These are phyloP conservation scores for Exophiala viscosa DNA, from an alignment of 2,329 filamentous ascomycete genomes.

Conservation along the genomic window DNA sequence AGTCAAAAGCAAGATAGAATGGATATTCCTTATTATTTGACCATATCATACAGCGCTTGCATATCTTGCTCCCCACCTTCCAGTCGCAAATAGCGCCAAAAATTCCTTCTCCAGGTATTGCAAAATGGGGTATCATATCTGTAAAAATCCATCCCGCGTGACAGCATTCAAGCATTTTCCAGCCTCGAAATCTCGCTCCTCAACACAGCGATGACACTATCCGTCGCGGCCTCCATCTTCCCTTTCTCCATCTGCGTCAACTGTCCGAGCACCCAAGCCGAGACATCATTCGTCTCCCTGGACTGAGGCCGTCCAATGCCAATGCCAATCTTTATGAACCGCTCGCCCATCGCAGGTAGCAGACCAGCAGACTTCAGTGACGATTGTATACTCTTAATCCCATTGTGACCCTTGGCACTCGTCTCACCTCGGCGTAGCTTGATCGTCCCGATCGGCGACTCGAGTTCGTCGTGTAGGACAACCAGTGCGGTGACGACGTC, in stretches of 20 bases:
- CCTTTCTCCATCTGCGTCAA: slow-evolving; percentile 55
- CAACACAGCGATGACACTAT: slow-evolving; percentile 52
- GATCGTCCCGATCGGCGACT: slow-evolving; percentile 65
- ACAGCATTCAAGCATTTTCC: slow-evolving; percentile 8
- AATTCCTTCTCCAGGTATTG: too few species aligned
- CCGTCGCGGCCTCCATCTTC: slow-evolving; percentile 47
- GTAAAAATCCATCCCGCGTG: not conserved
- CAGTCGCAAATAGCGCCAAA: too few species aligned
- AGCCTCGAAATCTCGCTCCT: slow-evolving; percentile 42
- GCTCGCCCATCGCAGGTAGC: slow-evolving; percentile 51
- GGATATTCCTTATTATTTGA: too few species aligned
- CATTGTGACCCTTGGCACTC: slow-evolving; percentile 70
- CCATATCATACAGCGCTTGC: too few species aligned
- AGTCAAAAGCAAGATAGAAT: too few species aligned
- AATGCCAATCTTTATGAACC: slow-evolving; percentile 64
- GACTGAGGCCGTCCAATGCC: slow-evolving; percentile 79
- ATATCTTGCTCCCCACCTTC: too few species aligned
- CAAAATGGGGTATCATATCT: not conserved
- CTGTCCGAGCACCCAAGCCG: slow-evolving; percentile 70
- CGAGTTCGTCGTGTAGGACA: slow-evolving; percentile 85
- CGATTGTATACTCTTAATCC: slow-evolving; percentile 60
- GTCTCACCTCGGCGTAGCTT: slow-evolving; percentile 54
- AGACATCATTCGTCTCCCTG: slow-evolving; percentile 64
- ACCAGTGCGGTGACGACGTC: slow-evolving; percentile 55
- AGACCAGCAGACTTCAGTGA: slow-evolving; percentile 20